Conservation (phyloP, 768 basidiomycete genomes). For the Agaricus sinodeliciosus region DNA sequence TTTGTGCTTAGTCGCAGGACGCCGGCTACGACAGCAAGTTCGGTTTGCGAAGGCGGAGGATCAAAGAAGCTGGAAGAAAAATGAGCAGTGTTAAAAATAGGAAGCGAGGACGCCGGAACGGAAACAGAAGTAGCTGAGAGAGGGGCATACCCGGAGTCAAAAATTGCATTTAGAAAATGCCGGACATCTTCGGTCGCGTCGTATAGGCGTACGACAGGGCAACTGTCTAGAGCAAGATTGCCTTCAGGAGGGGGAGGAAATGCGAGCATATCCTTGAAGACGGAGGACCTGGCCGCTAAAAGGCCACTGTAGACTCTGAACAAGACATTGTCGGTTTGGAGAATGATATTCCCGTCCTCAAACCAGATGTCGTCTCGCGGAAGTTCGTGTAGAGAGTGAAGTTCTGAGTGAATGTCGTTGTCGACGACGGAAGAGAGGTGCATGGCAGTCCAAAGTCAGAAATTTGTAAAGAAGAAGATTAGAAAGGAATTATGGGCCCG, state of each 20-base stretch:
- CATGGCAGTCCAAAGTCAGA: background rate
- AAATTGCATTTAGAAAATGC: constrained; percentile 28
- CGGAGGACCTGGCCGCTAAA: constrained; percentile 25
- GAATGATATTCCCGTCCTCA: constrained; percentile 34
- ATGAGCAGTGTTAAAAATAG: background rate
- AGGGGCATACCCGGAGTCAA: constrained; percentile 25
- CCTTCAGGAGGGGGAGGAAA: constrained; percentile 27
- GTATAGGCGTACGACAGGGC: constrained; percentile 26
- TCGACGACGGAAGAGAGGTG: background rate
- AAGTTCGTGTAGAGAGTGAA: constrained; percentile 2
- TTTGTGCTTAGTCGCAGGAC: constrained; percentile 32
- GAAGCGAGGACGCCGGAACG: background rate
- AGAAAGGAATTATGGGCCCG: background rate
- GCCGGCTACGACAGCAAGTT: constrained; percentile 23
- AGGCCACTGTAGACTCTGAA: constrained; percentile 32
- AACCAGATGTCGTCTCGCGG: constrained; percentile 24
- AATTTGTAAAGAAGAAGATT: background rate
- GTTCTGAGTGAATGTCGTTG: background rate
- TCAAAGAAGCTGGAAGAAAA: constrained; percentile 23
- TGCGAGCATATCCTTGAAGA: constrained; percentile 33
- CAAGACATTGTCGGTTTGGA: constrained; percentile 25
- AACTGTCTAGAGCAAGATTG: constrained; percentile 21
- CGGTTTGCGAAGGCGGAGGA: constrained; percentile 25
- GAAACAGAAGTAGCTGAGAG: background rate
- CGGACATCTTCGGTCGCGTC: constrained; percentile 27